Evolutionary conservation across 2,329 filamentous ascomycete species (phyloP).

Genomic region (Ophiostoma ips): DNA sequence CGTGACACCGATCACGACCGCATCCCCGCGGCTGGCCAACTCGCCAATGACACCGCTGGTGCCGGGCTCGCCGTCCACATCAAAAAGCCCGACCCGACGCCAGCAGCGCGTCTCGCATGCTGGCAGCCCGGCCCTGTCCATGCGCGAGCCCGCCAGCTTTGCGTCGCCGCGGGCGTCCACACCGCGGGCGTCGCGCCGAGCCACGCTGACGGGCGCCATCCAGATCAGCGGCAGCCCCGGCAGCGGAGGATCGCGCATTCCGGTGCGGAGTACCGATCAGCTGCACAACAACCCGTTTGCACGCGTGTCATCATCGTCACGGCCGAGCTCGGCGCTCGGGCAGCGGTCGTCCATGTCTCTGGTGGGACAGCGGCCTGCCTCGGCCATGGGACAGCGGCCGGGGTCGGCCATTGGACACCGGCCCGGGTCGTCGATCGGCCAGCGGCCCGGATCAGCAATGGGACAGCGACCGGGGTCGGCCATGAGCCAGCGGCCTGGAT

Average conservation of each 20-base stretch:
- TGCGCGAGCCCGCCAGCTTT: slow-evolving; percentile 36
- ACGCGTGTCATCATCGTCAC: slow-evolving; percentile 1
- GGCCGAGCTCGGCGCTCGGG: slow-evolving; percentile 26
- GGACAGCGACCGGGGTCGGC: background rate
- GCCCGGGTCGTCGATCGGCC: background rate
- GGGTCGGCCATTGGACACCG: slow-evolving; percentile 14
- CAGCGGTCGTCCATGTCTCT: slow-evolving; percentile 12
- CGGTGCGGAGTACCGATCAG: slow-evolving; percentile 15
- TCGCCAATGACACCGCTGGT: slow-evolving; percentile 26
- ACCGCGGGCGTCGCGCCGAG: background rate
- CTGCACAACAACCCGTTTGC: slow-evolving; percentile 11
- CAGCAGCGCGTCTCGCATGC: slow-evolving; percentile 29
- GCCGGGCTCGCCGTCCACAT: slow-evolving; percentile 11
- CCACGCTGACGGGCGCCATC: background rate
- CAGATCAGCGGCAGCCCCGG: slow-evolving; percentile 18
- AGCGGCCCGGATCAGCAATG: background rate
- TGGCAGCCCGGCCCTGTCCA: slow-evolving; percentile 28
- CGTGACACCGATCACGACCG: slow-evolving; percentile 18
- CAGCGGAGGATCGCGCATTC: slow-evolving; percentile 23
- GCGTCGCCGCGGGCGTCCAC: slow-evolving; percentile 28
- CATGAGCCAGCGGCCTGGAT: background rate
- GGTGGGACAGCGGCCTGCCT: background rate
- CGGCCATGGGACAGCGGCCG: slow-evolving; percentile 17
- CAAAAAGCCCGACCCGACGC: slow-evolving; percentile 1
- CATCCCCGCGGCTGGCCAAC: slow-evolving; percentile 30